phyloP scores from a whole-genome alignment of 768 basidiomycete species.

The Mycena maculata region DNA sequence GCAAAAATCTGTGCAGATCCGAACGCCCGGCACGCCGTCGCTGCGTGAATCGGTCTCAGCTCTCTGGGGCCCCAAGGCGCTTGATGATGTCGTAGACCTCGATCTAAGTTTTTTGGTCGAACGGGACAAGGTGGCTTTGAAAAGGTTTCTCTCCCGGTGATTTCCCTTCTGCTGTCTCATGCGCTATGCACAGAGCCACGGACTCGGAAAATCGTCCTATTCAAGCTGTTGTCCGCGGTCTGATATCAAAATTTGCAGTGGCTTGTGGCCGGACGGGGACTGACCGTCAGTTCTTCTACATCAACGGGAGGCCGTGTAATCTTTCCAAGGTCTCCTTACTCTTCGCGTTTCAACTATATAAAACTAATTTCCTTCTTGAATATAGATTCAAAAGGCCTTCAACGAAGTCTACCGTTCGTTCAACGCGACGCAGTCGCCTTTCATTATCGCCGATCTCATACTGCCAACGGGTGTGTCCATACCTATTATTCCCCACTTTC shows the following conservation, averaged over 20 bases:
- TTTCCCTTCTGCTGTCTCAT: neutral
- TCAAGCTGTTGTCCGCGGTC: constrained; percentile 72
- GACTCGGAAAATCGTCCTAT: constrained; percentile 41
- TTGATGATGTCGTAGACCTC: constrained; percentile 82
- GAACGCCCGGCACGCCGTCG: constrained; percentile 75
- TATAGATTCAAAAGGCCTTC: constrained; percentile 87
- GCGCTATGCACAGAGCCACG: constrained; percentile 1
- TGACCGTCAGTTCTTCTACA: constrained; percentile 92
- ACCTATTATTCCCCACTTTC: neutral
- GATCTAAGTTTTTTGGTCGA: constrained; percentile 76
- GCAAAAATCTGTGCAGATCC: constrained; percentile 74
- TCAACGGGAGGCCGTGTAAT: constrained; percentile 92
- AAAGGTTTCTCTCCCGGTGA: constrained; percentile 37
- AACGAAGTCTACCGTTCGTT: constrained; percentile 94
- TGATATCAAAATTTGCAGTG: constrained; percentile 85
- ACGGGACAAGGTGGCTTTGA: constrained; percentile 65
- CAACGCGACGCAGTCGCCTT: constrained; percentile 76
- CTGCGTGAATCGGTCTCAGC: constrained; percentile 73
- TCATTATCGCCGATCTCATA: constrained; percentile 85
- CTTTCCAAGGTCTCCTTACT: constrained; percentile 69
- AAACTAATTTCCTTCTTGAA: neutral
- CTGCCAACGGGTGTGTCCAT: constrained; percentile 76
- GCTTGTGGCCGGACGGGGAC: constrained; percentile 81
- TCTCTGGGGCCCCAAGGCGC: constrained; percentile 87
- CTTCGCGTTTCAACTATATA: neutral